A percentile compares a stretch with the other conserved stretches of the same genome.
Evolutionary conservation across 306 rosid species (phyloP).

Genomic region (Corylus americana): DNA sequence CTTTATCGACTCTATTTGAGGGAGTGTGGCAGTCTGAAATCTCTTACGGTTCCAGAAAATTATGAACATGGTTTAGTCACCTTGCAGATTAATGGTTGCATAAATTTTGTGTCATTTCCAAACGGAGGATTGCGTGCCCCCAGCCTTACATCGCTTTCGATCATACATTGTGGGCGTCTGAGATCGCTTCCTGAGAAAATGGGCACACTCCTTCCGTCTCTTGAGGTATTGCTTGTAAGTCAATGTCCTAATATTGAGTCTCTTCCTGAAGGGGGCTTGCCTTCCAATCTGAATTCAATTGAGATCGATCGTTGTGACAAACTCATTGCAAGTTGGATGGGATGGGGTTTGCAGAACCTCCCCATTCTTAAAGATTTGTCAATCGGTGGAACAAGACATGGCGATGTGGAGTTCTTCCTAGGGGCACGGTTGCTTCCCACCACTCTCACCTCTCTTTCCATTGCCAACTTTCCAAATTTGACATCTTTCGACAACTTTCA

Average conservation of each 20-base stretch:
- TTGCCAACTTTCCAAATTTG: no score
- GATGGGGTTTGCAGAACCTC: no score
- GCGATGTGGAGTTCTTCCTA: no score
- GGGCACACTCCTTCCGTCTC: not conserved
- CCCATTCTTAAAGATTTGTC: no score
- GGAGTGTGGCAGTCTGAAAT: not conserved
- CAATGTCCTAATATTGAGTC: slow-evolving; percentile 1
- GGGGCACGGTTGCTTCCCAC: no score
- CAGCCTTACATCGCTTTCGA: not conserved
- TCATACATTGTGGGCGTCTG: not conserved
- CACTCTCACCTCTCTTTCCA: fast-evolving
- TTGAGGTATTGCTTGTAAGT: fast-evolving
- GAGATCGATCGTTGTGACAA: no score
- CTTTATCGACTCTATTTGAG: not conserved
- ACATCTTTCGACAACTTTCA: no score
- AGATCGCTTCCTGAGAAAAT: no score
- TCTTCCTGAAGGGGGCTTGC: slow-evolving; percentile 5
- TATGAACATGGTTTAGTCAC: not conserved
- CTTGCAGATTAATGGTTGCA: not conserved
- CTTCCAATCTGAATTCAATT: not conserved
- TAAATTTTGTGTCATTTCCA: no score
- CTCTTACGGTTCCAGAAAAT: not conserved
- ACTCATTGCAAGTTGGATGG: no score
- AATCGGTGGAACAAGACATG: no score
- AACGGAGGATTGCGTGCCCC: no score